Conservation (phyloP, 2,329 filamentous ascomycete species). For the Trichoderma arundinaceum region DNA sequence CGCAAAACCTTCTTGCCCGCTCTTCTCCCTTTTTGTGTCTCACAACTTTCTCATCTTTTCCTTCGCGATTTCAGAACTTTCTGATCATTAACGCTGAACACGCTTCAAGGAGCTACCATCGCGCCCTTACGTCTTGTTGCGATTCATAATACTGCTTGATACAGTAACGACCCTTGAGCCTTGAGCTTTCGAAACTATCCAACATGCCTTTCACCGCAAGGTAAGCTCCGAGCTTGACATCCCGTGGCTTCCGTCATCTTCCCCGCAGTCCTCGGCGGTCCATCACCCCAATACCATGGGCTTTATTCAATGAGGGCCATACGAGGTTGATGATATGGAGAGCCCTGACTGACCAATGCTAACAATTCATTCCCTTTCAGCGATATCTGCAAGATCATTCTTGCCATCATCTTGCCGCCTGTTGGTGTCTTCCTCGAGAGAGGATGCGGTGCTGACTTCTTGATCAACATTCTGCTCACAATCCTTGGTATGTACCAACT, state of each 20-base stretch:
- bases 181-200: constrained; percentile 35
- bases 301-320: background rate
- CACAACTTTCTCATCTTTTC: background rate
- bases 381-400: constrained; percentile 72
- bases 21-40: constrained; percentile 1
- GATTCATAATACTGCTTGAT: background rate
- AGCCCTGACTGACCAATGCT: background rate
- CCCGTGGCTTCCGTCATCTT: constrained; percentile 31
- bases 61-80: background rate
- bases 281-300: background rate
- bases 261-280: constrained; percentile 14
- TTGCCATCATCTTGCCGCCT: constrained; percentile 88
- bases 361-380: constrained; percentile 36
- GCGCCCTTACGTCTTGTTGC: background rate
- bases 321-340: background rate
- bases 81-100: background rate
- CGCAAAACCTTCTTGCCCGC: constrained; percentile 23
- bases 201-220: constrained; percentile 65
- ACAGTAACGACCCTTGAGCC: background rate
- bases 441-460: constrained; percentile 82
- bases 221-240: constrained; percentile 46
- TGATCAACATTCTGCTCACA: constrained; percentile 92
- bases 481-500: constrained; percentile 60
- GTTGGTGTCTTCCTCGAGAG: constrained; percentile 94
- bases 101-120: background rate